Base-by-base conservation (phyloP, 2,329 filamentous ascomycete species). In the Curvularia eragrostidis region DNA sequence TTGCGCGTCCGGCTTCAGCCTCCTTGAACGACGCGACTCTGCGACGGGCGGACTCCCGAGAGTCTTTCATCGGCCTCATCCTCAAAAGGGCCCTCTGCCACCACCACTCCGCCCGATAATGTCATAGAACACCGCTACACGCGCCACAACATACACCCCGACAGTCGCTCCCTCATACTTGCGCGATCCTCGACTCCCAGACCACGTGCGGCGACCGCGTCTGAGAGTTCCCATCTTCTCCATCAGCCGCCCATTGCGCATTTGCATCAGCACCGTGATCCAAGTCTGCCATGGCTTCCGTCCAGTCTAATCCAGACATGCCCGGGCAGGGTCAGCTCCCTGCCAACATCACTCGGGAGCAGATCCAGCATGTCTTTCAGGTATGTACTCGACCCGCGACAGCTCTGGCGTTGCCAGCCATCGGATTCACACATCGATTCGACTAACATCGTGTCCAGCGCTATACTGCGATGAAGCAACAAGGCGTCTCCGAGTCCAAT, bases 381-480 rank as follows among this genome's bases (percentile, higher is more conserved):
- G 89, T 91, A 83, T 72, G 83, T 78, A 26, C 50, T 46, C 50
- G 49, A 15, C 36, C 43, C 50, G 21, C 8, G 15, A n/a, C 44
- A 38, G 19, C 30, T 34, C 36, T 48, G 51, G 58, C 49, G 49
- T 56, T 41, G 39, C 21, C 5, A 36, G 21, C 49, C 15, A 52
- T 60, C 60, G 47, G 53, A 42, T 56, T 28, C 52, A 30, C 47
- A 48, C 39, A 5, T 10, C 26, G 26, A 48, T 9, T 26, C 44
- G 2, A 61, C 80, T 84, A 72, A 83, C 77, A 58, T 46, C 48
- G 53, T 36, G 46, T 48, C 70, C n/a, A 97, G 93, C 93, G 91
- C 84, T 95, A 91, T 65, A 89, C 91, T 73, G 87, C 91, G 76
- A 93, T 98, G 90, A 95, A 94, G 78, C 86, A 91, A 54, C 85